These are phyloP conservation scores for Leccinum insolens DNA, from an alignment of 1,284 basidiomycete genomes.

Conservation along the genomic window DNA sequence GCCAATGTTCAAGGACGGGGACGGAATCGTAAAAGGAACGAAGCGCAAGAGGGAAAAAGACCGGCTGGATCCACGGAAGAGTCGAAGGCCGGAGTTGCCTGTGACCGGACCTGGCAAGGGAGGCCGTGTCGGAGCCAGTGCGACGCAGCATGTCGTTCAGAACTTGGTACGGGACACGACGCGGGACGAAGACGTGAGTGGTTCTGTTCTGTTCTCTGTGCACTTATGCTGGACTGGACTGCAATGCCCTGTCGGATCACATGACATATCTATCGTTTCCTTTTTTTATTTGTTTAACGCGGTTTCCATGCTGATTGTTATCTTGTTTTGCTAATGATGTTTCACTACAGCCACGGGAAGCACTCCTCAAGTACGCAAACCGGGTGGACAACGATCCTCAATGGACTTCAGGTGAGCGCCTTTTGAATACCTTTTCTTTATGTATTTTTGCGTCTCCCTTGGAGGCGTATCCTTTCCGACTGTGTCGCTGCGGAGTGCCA, in stretches of 20 bases:
- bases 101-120: slow-evolving; percentile 90
- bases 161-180: slow-evolving; percentile 88
- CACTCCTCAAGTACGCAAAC: slow-evolving; percentile 91
- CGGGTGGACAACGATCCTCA: slow-evolving; percentile 74
- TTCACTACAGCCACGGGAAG: slow-evolving; percentile 83
- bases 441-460: slow-evolving; percentile 8
- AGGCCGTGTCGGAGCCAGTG: slow-evolving; percentile 93
- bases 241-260: slow-evolving; percentile 8
- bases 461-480: slow-evolving; percentile 4
- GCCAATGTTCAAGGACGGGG: slow-evolving; percentile 87
- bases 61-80: slow-evolving; percentile 86
- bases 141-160: slow-evolving; percentile 94
- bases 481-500: slow-evolving; percentile 33
- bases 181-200: slow-evolving; percentile 90
- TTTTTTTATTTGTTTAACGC: slow-evolving; percentile 13
- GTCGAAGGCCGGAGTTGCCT: slow-evolving; percentile 88
- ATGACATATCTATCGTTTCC: slow-evolving; percentile 13
- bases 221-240: slow-evolving; percentile 29
- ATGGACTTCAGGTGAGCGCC: slow-evolving; percentile 77
- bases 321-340: slow-evolving; percentile 22
- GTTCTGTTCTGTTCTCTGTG: slow-evolving; percentile 12
- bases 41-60: slow-evolving; percentile 90
- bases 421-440: slow-evolving; percentile 6
- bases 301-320: slow-evolving; percentile 14
- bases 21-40: slow-evolving; percentile 66